phyloP scores from a whole-genome alignment of 768 basidiomycete species.

The Termitomyces titanicus region DNA sequence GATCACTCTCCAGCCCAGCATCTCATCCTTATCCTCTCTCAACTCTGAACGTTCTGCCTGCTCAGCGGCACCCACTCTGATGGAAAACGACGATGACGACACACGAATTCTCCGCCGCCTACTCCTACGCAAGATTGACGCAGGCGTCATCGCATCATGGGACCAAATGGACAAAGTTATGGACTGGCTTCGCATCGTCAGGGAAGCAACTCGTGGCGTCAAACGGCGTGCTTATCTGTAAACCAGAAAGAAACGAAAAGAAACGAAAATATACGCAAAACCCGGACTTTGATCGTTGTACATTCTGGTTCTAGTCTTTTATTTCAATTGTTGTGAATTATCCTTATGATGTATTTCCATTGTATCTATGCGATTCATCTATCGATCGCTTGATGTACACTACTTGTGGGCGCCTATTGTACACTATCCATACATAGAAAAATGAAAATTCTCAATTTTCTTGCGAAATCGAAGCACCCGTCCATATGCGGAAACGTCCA shows the following conservation, averaged over 20 bases:
- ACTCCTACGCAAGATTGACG: constrained; percentile 63
- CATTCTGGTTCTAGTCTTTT: neutral
- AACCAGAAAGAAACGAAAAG: constrained; percentile 8
- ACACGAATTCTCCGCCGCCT: constrained; percentile 57
- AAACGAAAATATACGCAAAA: no score
- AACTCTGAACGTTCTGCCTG: constrained; percentile 39
- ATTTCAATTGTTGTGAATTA: constrained; percentile 11
- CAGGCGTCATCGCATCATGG: constrained; percentile 48
- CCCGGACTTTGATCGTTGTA: constrained; percentile 1
- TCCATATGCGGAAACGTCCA: neutral
- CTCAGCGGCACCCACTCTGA: constrained; percentile 47
- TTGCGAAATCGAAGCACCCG: neutral
- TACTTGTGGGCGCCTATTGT: constrained; percentile 13
- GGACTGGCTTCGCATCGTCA: constrained; percentile 61
- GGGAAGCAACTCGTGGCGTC: constrained; percentile 57
- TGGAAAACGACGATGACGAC: constrained; percentile 62
- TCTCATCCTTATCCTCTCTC: constrained; percentile 38
- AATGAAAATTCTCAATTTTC: constrained; percentile 2
- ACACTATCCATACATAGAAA: constrained; percentile 13
- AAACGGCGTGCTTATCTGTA: constrained; percentile 46
- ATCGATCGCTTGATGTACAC: constrained; percentile 17
- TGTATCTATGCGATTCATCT: constrained; percentile 20
- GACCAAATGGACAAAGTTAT: constrained; percentile 61
- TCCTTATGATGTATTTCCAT: constrained; percentile 26
- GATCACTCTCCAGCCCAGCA: constrained; percentile 35